Base-by-base conservation (phyloP, 2,329 filamentous ascomycete genomes). In the Aspergillus oerlinghausenensis region DNA sequence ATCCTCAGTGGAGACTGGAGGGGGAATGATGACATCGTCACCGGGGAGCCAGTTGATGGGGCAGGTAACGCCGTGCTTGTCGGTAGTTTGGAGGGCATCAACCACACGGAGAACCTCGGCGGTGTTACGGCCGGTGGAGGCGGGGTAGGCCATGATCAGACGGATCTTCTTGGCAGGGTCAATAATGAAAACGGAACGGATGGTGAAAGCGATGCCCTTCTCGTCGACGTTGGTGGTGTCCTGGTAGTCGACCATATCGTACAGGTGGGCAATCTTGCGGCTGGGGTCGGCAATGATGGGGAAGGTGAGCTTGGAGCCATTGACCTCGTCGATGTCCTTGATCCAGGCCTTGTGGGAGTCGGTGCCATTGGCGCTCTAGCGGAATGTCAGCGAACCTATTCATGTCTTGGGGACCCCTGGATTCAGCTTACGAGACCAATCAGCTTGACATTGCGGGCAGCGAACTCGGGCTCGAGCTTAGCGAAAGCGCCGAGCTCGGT, bases 401-500 rank as follows among this genome's bases (percentile, higher is more conserved):
- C 11, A 23, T 25, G 21, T 7, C 43, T 3, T 1, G 43, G 43
- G 23, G 4, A 17, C 40, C 29, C 17, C 10, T 6, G 17, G 2
- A 35, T 11, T 42, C 17, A 6, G 66, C 74, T 54, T 69, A 80
- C 79, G 64, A 97, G 84, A 56, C 92, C 92, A 67, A 97, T 93
- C 77, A 96, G 85, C 86, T 96, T 93, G 69, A 93, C 90, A 66
- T 86, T 86, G 67, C 92, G 88, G 80, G 89, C 90, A 73, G 85
- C 83, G 79, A 97, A 97, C 78, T 97, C 92, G 68, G 87, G 85
- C 80, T 92, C 87, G 62, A 97, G 85, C 80, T 93, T 94, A 69
- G 92, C 90, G 71, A 97, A 96, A 63, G 92, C 92, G 65, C 92
- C 92, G 61, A 97, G 88, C 82, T 97, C 92, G 56, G 92, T 97